Percentiles rank a stretch among this genome's conserved stretches.
These are phyloP conservation scores for Zymoseptoria pseudotritici DNA, from an alignment of 2,329 filamentous ascomycete genomes.

Conservation along the genomic window DNA sequence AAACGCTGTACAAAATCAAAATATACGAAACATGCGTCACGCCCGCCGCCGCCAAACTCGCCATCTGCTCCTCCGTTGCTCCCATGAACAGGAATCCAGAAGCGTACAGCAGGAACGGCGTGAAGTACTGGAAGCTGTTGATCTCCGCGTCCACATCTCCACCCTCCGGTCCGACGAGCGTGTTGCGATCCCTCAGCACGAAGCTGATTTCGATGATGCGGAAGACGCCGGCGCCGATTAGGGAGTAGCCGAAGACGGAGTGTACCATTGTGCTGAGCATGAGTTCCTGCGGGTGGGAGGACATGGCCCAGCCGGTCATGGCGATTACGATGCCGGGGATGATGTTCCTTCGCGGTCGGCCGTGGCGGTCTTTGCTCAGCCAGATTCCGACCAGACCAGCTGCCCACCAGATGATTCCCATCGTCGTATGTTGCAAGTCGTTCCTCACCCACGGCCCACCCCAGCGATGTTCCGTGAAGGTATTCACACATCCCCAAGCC, in stretches of 20 bases:
- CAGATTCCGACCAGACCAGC: slow-evolving; percentile 86
- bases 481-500: slow-evolving; percentile 94
- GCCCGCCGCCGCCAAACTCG: slow-evolving; percentile 61
- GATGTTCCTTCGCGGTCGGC: slow-evolving; percentile 83
- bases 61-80: slow-evolving; percentile 94
- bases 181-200: slow-evolving; percentile 63
- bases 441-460: slow-evolving; percentile 82
- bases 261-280: slow-evolving; percentile 84
- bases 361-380: slow-evolving; percentile 77
- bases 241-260: slow-evolving; percentile 81
- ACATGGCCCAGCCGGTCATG: slow-evolving; percentile 94
- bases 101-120: slow-evolving; percentile 63
- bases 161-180: slow-evolving; percentile 21
- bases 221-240: slow-evolving; percentile 81
- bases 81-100: slow-evolving; percentile 97
- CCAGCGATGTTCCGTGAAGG: slow-evolving; percentile 96
- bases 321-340: slow-evolving; percentile 86
- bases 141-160: slow-evolving; percentile 30
- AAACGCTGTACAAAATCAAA: slow-evolving; percentile 80
- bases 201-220: slow-evolving; percentile 90
- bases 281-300: slow-evolving; percentile 75
- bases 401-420: slow-evolving; percentile 99
- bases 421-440: slow-evolving; percentile 95
- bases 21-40: slow-evolving; percentile 90
- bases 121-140: slow-evolving; percentile 45